Base-by-base conservation (phyloP, 2,329 filamentous ascomycete genomes). In the Colletotrichum sp. region DNA sequence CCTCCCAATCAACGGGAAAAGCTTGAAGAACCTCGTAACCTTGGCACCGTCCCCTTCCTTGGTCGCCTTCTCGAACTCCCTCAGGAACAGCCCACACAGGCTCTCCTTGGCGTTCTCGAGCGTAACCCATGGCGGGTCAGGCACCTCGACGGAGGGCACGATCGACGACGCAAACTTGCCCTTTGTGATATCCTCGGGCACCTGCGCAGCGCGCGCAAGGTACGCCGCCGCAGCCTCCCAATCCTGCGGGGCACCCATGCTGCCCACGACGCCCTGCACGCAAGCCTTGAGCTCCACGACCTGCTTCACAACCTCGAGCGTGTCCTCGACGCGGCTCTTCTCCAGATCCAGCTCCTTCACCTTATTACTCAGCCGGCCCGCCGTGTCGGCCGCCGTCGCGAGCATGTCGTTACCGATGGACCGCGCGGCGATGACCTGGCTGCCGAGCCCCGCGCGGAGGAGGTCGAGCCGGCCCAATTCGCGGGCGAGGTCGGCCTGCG, bases 201-300 rank as follows among this genome's bases (percentile, higher is more conserved):
- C 93, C 79, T 94, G 93, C 76, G 93, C 93, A 8, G 97, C 96
- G 60, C 96, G 92, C 78, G 94, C 92, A 75, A 99, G 90, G 84
- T 99, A 99, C 63, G 91, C 94, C 3, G 97, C 97, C 5, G 97
- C 97, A 5, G 95, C 97, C 85, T 99, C 97, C 97, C 97, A 99
- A 86, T 99, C 97, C 85, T 99, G 97, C 57, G 97, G 95, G 6
- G 96, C 96, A 39, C 96, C 97, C 97, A 99, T 99, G 75, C 95
- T 98, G 22, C 96, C 97, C 30, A 96, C 93, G 13, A 99, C 96
- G 59, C 97, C 97, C 76, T 98, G 92, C 44, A 99, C 95, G 83
- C 97, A 99, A 10, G 97, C 95, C 86, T 99, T 99, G 79, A 99
- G 93, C 88, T 99, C 97, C 7, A 95, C 95, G 16, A 99, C 96